These are phyloP conservation scores for Dendrobium huoshanense DNA, from an alignment of 106 monocot genomes.

Conservation along the genomic window DNA sequence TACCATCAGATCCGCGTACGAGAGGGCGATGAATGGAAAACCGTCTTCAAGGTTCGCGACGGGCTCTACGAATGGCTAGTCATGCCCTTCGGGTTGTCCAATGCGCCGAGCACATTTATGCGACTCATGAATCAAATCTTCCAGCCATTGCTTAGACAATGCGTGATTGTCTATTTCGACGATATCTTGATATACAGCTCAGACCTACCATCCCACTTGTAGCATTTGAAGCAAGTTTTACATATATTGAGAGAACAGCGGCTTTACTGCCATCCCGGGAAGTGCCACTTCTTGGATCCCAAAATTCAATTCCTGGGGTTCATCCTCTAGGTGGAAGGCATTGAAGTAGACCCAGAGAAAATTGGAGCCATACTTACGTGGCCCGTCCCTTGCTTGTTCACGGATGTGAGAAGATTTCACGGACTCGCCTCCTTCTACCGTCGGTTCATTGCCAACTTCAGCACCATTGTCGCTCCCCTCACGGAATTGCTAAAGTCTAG, in stretches of 20 bases:
- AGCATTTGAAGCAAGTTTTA: neutral
- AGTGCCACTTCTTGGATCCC: neutral
- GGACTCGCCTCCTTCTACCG: slow-evolving; percentile 7
- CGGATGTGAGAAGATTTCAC: slow-evolving; percentile 1
- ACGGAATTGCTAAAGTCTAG: neutral
- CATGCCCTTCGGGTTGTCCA: neutral
- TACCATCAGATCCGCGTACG: neutral
- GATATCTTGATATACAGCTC: slow-evolving; percentile 4
- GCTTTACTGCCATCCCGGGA: neutral
- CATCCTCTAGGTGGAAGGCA: neutral
- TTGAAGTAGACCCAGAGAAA: neutral
- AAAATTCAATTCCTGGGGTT: neutral
- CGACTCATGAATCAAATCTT: neutral
- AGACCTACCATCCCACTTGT: neutral
- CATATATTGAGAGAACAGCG: neutral
- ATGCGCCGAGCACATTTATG: neutral
- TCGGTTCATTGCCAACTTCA: neutral
- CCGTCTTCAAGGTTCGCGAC: neutral
- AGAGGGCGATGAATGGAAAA: neutral
- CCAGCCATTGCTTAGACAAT: neutral
- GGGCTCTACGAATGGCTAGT: neutral
- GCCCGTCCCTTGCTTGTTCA: neutral
- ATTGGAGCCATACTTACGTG: neutral
- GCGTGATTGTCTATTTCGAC: neutral
- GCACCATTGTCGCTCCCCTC: slow-evolving; percentile 2